Conservation (phyloP, 805 yeast species). For the Komagataella pseudopastoris region DNA sequence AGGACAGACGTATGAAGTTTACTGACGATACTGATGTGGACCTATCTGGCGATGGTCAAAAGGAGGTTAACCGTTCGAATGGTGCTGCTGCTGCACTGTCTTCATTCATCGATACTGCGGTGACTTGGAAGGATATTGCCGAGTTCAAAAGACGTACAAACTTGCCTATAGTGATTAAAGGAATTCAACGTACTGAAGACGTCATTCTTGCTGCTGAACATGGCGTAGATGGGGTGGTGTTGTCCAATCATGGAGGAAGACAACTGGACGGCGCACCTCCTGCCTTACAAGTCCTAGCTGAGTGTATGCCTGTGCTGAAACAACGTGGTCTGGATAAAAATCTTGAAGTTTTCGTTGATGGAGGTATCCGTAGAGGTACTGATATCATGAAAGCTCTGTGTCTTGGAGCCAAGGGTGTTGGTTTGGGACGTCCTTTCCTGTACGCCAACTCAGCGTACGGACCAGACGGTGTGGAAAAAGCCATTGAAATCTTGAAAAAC, state of each 20-base stretch:
- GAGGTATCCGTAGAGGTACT: conserved; percentile 59
- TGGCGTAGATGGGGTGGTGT: conserved; percentile 67
- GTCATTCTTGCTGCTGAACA: conserved; percentile 57
- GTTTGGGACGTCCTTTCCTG: conserved; percentile 53
- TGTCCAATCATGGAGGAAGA: conserved; percentile 86
- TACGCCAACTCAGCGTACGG: conserved; percentile 56
- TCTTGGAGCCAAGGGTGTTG: conserved; percentile 60
- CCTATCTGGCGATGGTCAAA: conserved; percentile 27
- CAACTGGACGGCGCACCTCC: conserved; percentile 78
- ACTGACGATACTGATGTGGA: conserved; percentile 31
- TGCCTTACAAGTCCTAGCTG: conserved; percentile 63
- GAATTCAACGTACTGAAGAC: conserved; percentile 77
- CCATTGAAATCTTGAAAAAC: conserved; percentile 48
- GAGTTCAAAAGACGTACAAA: conserved; percentile 41
- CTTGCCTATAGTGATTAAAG: conserved; percentile 63
- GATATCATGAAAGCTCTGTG: conserved; percentile 56
- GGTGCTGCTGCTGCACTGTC: conserved; percentile 85
- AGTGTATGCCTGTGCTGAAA: conserved; percentile 40
- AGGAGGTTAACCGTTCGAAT: conserved; percentile 45
- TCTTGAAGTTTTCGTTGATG: conserved; percentile 50
- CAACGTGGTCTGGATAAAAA: conserved; percentile 31
- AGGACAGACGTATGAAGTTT: conserved; percentile 65
- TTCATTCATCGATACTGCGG: conserved; percentile 65
- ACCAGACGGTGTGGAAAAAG: conserved; percentile 47
- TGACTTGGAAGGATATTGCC: conserved; percentile 53